Evolutionary conservation across 1,139 yeast species (phyloP).

Genomic region (Casaregolazyma lundiana): DNA sequence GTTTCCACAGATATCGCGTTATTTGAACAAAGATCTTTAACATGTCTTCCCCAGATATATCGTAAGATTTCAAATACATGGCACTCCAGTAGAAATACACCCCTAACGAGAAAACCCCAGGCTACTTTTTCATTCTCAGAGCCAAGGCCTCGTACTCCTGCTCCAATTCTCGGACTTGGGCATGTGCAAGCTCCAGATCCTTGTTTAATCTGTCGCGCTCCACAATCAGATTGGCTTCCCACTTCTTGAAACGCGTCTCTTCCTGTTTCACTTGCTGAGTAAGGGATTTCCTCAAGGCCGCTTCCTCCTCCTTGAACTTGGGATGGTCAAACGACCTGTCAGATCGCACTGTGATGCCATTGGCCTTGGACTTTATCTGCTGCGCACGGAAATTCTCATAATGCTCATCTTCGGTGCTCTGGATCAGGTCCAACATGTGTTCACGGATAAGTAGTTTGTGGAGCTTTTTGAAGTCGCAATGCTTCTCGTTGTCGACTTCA

Average conservation of each 20-base stretch:
- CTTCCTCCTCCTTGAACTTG: slow-evolving; percentile 93
- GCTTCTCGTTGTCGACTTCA: slow-evolving; percentile 92
- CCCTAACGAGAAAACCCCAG: background rate
- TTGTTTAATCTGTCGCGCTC: slow-evolving; percentile 92
- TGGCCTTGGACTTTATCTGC: slow-evolving; percentile 64
- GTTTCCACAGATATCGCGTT: too few species aligned
- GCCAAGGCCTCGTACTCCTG: slow-evolving; percentile 29
- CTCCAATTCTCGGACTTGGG: slow-evolving; percentile 34
- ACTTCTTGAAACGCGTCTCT: slow-evolving; percentile 94
- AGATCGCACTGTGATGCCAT: slow-evolving; percentile 24
- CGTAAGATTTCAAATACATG: too few species aligned
- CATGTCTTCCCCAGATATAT: too few species aligned
- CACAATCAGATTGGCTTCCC: slow-evolving; percentile 94
- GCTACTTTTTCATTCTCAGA: slow-evolving; percentile 20
- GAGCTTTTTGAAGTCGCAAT: slow-evolving; percentile 91
- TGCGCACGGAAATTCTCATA: slow-evolving; percentile 82
- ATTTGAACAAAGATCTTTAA: too few species aligned
- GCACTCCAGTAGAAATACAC: background rate
- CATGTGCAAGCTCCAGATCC: slow-evolving; percentile 86
- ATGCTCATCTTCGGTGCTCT: slow-evolving; percentile 87
- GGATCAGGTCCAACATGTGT: slow-evolving; percentile 84
- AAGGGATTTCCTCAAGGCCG: slow-evolving; percentile 85
- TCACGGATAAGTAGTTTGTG: slow-evolving; percentile 86
- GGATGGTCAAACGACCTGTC: slow-evolving; percentile 65
- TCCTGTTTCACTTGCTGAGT: slow-evolving; percentile 98